Evolutionary conservation across 352 stramenopile genomes (phyloP), one percentile per base, ranked within the genome.

Genomic region (Phytophthora agathidicida): DNA sequence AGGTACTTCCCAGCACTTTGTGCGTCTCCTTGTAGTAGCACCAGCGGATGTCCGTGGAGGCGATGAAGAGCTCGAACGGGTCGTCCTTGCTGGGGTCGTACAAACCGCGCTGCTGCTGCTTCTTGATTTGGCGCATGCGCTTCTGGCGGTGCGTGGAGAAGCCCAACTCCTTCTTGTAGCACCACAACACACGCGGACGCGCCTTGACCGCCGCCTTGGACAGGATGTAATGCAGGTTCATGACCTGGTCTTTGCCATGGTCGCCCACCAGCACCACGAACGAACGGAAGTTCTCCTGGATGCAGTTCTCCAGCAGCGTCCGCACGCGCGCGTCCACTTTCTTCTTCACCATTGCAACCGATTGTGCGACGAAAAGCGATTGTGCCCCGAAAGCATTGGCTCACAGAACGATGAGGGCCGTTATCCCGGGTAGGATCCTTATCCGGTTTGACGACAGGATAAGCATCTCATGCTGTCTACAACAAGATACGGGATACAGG

Each of bases 11-110:
- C 41, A 99, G 80, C 42, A 99, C 96, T 64, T 98, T 98, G 71
- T 99, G 95, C n/a, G 96, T 98, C 67, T 99, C 98, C 75, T 98
- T 99, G 83, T 99, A 99, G 78, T 99, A 99, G 77, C 96, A 99
- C 97, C 97, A 99, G 39, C 96, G 97, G 56, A 99, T 99, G 58
- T 99, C 88, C 1, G 97, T 99, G 58, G 88, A 96, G 53, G 89
- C 97, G 35, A 99, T 93, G 77, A 99, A 99, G 26, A 99, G 83
- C 74, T 99, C 97, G 77, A 99, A 99, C 53, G 94, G 94, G 67
- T 98, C 93, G 57, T 98, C 91, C 53, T 90, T 91, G 60, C 91
- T 89, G 5, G 86, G 63, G 65, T 98, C 94, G 63, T 98, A 97
- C 16, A 98, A 73, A 0, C 96, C 94, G 36, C 93, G 83, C 67